Base-by-base conservation (phyloP, 1,284 basidiomycete species). In the Microbotryum intermedium region DNA sequence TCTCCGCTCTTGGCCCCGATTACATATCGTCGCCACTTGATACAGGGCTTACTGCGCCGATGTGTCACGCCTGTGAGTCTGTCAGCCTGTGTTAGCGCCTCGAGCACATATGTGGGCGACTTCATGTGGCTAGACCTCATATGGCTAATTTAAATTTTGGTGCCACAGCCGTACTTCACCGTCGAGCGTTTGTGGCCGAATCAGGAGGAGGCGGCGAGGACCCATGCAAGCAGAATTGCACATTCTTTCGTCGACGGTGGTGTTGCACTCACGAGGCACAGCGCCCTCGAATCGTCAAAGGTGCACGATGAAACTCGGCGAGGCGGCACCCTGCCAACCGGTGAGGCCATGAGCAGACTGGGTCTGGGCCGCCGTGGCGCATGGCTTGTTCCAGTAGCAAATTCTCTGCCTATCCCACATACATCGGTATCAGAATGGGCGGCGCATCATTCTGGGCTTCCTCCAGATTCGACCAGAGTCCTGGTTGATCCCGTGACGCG, bases 351-450 rank as follows among this genome's bases (percentile, higher is more conserved):
- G 13, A 13, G n/a, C n/a, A 11, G 16, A 13, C 23, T 65, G 44
- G 7, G 42, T 2, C 57, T 60, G 8, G 63, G 59, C 20, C 58
- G 60, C 4, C 55, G 57, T 20, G 64, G 64, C 6, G 46, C 50
- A 3, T 65, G 60, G 60, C 34, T 65, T 13, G 25, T 65, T 29
- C 64, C 64, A 2, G 8, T 65, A 18, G 60, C 58, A 4, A 21
- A 11, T 0, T 2, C 55, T 1, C 46, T 60, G 8, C 57, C 50
- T 2, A 21, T 50, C 45, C 16, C 51, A 4, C 55, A 34, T 6
- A 9, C 39, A 8, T 50, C 59, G 16, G 26, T 20, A 7, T 26
- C 53, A 11, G 16, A 18, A 30, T 58, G 53, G 52, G 51, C 39
- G 53, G 9, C 51, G 11, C 16, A 7, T 20, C 21, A 51, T 2